Conservation (phyloP, 305 asterid genomes). For the Rubia tinctorum region DNA sequence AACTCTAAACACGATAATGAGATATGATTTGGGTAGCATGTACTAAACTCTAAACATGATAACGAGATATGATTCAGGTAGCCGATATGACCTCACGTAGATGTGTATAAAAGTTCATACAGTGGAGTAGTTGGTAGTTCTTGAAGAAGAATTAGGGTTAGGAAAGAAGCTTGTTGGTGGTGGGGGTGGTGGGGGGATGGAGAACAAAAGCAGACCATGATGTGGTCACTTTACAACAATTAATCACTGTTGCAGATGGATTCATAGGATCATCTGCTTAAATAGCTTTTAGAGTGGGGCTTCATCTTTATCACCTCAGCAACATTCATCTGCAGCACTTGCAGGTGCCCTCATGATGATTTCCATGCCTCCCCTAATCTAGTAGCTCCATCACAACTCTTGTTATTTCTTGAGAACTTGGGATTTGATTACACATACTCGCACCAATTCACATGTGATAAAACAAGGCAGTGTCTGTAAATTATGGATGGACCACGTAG, state of each 20-base stretch:
- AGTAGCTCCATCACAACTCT: not conserved
- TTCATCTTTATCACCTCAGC: not conserved
- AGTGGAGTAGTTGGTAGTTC: not conserved
- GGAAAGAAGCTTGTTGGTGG: not conserved
- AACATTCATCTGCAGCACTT: not conserved
- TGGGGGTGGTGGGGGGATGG: not conserved
- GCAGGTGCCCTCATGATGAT: not conserved
- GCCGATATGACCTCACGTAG: no score
- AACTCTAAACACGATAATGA: not conserved
- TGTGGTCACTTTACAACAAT: slow-evolving; percentile 14
- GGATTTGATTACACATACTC: not conserved
- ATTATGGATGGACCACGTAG: slow-evolving; percentile 5
- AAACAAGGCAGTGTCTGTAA: not conserved
- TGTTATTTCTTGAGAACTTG: not conserved
- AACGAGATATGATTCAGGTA: no score
- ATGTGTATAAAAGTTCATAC: no score
- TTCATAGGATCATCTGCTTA: slow-evolving; percentile 25
- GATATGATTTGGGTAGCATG: not conserved
- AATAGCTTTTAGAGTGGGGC: slow-evolving; percentile 14
- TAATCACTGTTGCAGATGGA: slow-evolving; percentile 11
- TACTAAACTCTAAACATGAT: no score
- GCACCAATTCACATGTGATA: not conserved
- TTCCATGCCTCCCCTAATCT: not conserved
- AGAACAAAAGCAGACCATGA: slow-evolving; percentile 5
- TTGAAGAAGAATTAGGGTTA: not conserved